These are phyloP conservation scores for Saturnispora saitoi DNA, from an alignment of 805 yeast species.

Conservation along the genomic window DNA sequence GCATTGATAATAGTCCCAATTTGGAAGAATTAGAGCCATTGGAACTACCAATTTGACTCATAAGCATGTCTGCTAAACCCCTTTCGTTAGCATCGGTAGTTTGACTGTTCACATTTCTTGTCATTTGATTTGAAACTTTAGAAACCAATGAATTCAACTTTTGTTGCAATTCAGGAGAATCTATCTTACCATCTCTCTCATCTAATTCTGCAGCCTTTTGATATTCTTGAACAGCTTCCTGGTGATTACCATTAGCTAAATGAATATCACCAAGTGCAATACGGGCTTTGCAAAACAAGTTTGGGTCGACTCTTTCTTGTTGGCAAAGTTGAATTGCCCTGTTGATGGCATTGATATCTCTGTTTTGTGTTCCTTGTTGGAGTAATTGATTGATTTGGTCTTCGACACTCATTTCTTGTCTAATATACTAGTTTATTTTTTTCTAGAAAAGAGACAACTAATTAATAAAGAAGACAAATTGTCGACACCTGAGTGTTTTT, in stretches of 20 bases:
- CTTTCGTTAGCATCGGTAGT: constrained; percentile 22
- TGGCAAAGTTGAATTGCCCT: constrained; percentile 19
- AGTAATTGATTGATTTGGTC: background rate
- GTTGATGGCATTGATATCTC: constrained; percentile 13
- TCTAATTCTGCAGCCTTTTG: constrained; percentile 26
- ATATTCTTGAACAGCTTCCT: constrained; percentile 24
- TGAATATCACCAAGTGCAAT: constrained; percentile 24
- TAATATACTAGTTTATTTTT: background rate
- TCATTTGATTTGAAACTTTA: constrained; percentile 18
- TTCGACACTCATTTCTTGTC: background rate
- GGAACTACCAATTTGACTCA: constrained; percentile 22
- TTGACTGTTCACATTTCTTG: constrained; percentile 18
- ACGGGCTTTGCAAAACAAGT: constrained; percentile 27
- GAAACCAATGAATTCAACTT: constrained; percentile 20
- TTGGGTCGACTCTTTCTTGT: constrained; percentile 20
- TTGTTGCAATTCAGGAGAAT: constrained; percentile 26
- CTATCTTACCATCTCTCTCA: constrained; percentile 26
- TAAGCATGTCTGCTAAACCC: constrained; percentile 22
- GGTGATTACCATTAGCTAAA: constrained; percentile 18
- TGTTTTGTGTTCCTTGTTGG: constrained; percentile 9
- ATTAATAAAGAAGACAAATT: background rate
- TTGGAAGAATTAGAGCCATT: constrained; percentile 22
- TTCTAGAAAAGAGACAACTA: background rate
- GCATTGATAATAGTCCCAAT: constrained; percentile 21
- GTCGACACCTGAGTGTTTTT: background rate